Percentiles rank a stretch among this genome's conserved stretches.
Conservation (phyloP, 805 yeast genomes). For the Zygoascus tannicola region DNA sequence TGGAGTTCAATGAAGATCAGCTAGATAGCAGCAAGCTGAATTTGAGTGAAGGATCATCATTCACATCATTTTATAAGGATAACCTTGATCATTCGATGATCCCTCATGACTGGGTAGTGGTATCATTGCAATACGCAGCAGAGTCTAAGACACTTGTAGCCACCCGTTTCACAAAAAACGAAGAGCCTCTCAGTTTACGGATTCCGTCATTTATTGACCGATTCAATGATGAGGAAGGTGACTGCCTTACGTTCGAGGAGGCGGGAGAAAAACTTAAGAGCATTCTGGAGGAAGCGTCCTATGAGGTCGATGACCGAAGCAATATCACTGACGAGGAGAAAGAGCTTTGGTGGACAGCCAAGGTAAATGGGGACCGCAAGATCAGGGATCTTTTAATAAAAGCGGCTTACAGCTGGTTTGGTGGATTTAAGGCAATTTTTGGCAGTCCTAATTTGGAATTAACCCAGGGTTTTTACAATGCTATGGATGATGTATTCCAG, state of each 20-base stretch:
- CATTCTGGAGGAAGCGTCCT: constrained; percentile 54
- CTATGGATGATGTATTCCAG: constrained; percentile 35
- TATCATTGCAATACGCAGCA: constrained; percentile 53
- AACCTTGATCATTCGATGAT: constrained; percentile 16
- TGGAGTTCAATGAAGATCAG: no score
- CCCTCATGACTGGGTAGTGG: constrained; percentile 48
- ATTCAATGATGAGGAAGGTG: constrained; percentile 37
- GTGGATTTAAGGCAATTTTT: constrained; percentile 66
- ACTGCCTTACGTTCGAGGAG: constrained; percentile 34
- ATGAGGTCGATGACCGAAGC: constrained; percentile 15
- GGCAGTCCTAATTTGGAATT: constrained; percentile 24
- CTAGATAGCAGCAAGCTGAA: no score
- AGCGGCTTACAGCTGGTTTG: constrained; percentile 63
- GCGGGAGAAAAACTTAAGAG: constrained; percentile 38
- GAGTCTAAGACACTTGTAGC: constrained; percentile 50
- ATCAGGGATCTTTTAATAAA: constrained; percentile 44
- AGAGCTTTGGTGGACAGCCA: constrained; percentile 66
- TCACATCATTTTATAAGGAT: neutral
- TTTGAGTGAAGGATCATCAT: neutral
- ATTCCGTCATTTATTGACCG: constrained; percentile 50
- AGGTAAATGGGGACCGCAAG: constrained; percentile 52
- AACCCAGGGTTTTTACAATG: constrained; percentile 29
- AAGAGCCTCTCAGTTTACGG: constrained; percentile 39
- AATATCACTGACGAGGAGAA: constrained; percentile 1
- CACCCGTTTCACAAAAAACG: constrained; percentile 33